Conservation (phyloP, 768 basidiomycete species). For the Pleurotus salmoneostramineus region DNA sequence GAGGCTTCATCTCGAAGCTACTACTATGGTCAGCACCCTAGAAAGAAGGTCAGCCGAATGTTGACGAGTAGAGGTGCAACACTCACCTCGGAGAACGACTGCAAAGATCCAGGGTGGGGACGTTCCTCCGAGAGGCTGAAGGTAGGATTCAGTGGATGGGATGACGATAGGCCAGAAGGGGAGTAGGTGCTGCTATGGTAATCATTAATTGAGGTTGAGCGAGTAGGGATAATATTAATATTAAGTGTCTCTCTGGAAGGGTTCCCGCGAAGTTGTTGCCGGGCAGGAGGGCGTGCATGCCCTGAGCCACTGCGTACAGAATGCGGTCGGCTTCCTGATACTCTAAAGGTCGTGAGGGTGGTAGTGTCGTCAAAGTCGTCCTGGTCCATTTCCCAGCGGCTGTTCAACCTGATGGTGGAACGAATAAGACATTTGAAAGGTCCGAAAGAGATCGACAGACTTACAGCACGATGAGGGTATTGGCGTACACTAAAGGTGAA, state of each 20-base stretch:
- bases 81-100: not conserved
- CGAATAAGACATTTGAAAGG: not conserved
- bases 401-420: not conserved
- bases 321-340: not conserved
- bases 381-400: not conserved
- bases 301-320: not conserved
- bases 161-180: not conserved
- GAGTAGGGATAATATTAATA: not conserved
- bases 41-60: not conserved
- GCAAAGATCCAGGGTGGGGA: not conserved
- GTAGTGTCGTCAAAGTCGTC: not conserved
- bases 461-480: slow-evolving; percentile 6
- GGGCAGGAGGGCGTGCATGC: not conserved
- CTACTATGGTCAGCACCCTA: not conserved
- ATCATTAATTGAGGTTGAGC: not conserved
- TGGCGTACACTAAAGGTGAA: not conserved
- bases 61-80: not conserved
- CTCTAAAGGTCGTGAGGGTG: not conserved
- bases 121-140: not conserved
- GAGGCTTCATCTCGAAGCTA: slow-evolving; percentile 2
- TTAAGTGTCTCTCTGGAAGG: not conserved
- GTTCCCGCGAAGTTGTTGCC: not conserved
- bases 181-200: not conserved
- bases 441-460: not conserved
- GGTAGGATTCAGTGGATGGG: not conserved